Evolutionary conservation across 768 basidiomycete genomes (phyloP).

Genomic region (Panaeolus cyanescens): DNA sequence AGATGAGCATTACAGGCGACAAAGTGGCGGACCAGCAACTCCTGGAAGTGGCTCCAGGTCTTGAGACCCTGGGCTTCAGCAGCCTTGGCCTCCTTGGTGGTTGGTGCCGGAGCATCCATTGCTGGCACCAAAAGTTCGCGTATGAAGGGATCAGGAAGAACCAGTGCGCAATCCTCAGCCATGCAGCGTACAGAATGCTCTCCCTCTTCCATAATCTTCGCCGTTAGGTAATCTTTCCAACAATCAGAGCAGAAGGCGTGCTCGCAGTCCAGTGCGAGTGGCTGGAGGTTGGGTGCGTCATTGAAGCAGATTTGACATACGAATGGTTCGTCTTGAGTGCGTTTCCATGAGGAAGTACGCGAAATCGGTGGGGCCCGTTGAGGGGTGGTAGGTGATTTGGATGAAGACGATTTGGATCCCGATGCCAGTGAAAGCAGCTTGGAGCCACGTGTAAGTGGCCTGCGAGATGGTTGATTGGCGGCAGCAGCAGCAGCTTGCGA

Average conservation of each 20-base stretch:
- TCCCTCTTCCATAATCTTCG: conserved; percentile 84
- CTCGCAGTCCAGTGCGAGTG: conserved; percentile 75
- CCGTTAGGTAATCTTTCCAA: conserved; percentile 78
- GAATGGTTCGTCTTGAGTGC: conserved; percentile 50
- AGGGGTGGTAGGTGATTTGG: conserved; percentile 21
- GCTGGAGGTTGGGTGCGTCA: conserved; percentile 59
- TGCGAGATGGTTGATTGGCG: conserved; percentile 24
- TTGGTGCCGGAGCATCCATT: conserved; percentile 23
- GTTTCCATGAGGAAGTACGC: conserved; percentile 25
- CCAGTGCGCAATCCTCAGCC: conserved; percentile 73
- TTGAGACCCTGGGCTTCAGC: conserved; percentile 45
- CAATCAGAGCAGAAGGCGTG: conserved; percentile 85
- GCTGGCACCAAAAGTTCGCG: conserved; percentile 47
- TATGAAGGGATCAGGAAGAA: conserved; percentile 67
- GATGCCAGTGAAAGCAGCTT: conserved; percentile 38
- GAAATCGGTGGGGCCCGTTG: conserved; percentile 31
- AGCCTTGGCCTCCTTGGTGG: conserved; percentile 15
- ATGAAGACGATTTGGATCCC: conserved; percentile 28
- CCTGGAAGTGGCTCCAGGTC: conserved; percentile 74
- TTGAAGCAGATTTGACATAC: conserved; percentile 95
- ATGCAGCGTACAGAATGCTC: conserved; percentile 77
- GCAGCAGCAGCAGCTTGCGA: conserved; percentile 28
- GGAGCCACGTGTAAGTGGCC: conserved; percentile 37
- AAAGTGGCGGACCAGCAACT: conserved; percentile 87
- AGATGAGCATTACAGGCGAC: conserved; percentile 81